Conservation (phyloP, 2,329 filamentous ascomycete genomes). For the Piedraia hortae region DNA sequence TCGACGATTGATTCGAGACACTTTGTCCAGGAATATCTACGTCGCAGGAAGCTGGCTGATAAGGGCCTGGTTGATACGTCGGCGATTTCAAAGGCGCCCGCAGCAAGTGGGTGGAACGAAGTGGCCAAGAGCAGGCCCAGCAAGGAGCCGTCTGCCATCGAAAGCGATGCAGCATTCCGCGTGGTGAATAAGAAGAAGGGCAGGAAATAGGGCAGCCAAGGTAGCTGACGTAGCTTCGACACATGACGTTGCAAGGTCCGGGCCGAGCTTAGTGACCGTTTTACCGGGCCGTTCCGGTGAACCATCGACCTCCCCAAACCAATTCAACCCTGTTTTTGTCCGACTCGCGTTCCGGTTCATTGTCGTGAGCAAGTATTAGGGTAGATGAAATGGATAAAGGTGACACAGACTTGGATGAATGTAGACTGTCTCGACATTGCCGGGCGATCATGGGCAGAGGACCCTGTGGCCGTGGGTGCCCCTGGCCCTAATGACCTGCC, state of each 20-base stretch:
- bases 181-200: conserved; percentile 75
- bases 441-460: too few relatives aligned
- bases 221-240: neutral
- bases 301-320: too few relatives aligned
- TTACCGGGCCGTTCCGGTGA: neutral
- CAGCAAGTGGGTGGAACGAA: conserved; percentile 56
- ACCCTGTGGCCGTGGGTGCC: too few relatives aligned
- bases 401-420: too few relatives aligned
- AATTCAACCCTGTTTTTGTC: too few relatives aligned
- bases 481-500: too few relatives aligned
- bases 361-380: too few relatives aligned
- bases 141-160: conserved; percentile 14
- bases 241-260: neutral
- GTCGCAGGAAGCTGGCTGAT: conserved; percentile 76
- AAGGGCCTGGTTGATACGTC: conserved; percentile 55
- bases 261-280: neutral
- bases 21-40: conserved; percentile 82
- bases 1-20: conserved; percentile 77
- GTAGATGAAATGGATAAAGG: too few relatives aligned
- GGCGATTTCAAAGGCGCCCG: conserved; percentile 7
- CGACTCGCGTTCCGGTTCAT: too few relatives aligned
- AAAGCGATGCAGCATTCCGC: conserved; percentile 43
- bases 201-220: conserved; percentile 11
- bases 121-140: conserved; percentile 71
- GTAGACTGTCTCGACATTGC: too few relatives aligned